Evolutionary conservation across 2,329 filamentous ascomycete species (phyloP), one percentile per base, ranked within the genome.

Genomic region (Trichoderma oligosporum): DNA sequence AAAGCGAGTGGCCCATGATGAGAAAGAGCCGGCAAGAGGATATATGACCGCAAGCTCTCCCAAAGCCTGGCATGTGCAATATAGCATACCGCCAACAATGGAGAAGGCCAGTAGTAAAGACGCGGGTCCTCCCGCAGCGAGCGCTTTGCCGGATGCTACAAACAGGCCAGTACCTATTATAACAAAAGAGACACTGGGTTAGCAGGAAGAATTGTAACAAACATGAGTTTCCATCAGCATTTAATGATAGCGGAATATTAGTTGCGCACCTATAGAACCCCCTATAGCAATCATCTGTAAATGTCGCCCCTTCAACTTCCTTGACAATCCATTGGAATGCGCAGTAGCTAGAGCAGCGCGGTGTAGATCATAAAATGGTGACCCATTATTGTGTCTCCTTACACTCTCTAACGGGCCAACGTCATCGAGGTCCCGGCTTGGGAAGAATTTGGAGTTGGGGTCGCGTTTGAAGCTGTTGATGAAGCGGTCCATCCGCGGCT

Each of bases 251-350:
- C n/a, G n/a, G n/a, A n/a, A n/a, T n/a, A n/a, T n/a, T n/a, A n/a
- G n/a, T 25, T 31, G 25, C 71, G 38, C 75, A 83, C 88, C 89
- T 66, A 96, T 96, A 9, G 89, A 93, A 41, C 92, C 92, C 65
- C 91, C 91, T 64, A 97, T 96, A 12, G 93, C 93, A 78, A 97
- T 97, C 93, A 97, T 97, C 76, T 97, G 92, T 69, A 97, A 70
- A 76, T 97, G 93, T 46, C 91, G 81, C 18, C 86, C 85, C 74
- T 95, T 94, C 64, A 96, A 74, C 70, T 85, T 86, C 66, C 91
- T 81, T 49, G 88, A 84, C 49, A 97, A 78, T 7, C 87, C 84
- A 44, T 89, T 87, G 62, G 86, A 81, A 4, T 89, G 88, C 1
- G 90, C 92, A 67, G 91, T 86, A 18, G 55, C 56, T 62, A 90